Conservation (phyloP, 768 basidiomycete species). For the Infundibulicybe gibba region DNA sequence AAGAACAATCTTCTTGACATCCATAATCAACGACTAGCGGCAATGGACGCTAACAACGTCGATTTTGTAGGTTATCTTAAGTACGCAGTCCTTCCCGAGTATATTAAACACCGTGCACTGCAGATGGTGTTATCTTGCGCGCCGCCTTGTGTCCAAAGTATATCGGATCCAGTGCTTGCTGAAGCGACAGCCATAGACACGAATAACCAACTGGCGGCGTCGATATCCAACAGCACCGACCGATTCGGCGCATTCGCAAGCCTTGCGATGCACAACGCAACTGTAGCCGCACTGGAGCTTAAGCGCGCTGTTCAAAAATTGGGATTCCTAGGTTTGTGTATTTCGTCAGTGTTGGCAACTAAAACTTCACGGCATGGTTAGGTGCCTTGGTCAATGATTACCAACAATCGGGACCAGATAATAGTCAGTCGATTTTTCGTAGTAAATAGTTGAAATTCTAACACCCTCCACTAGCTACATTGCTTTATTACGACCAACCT, state of each 20-base stretch:
- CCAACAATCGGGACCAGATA: conserved; percentile 37
- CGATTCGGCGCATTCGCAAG: conserved; percentile 40
- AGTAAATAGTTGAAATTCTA: not conserved
- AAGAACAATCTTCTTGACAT: conserved; percentile 32
- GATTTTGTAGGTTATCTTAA: conserved; percentile 26
- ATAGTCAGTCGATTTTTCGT: conserved; percentile 17
- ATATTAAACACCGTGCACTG: not conserved
- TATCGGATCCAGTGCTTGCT: conserved; percentile 27
- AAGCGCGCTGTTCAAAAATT: conserved; percentile 33
- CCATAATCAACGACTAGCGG: conserved; percentile 29
- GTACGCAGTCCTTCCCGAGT: not conserved
- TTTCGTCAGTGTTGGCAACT: not conserved
- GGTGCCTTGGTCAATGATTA: conserved; percentile 40
- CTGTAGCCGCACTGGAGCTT: conserved; percentile 34
- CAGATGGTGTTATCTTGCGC: conserved; percentile 40
- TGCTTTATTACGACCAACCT: conserved; percentile 34
- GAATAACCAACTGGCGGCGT: conserved; percentile 31
- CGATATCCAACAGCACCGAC: conserved; percentile 33
- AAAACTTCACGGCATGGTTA: conserved; percentile 1
- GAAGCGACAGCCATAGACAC: conserved; percentile 28
- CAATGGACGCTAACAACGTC: conserved; percentile 32
- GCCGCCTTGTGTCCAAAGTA: conserved; percentile 33
- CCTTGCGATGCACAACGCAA: conserved; percentile 42
- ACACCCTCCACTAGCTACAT: conserved; percentile 18
- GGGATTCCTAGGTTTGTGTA: conserved; percentile 29